Conservation (phyloP, 2,329 filamentous ascomycete genomes). For the Neofusicoccum parvum region DNA sequence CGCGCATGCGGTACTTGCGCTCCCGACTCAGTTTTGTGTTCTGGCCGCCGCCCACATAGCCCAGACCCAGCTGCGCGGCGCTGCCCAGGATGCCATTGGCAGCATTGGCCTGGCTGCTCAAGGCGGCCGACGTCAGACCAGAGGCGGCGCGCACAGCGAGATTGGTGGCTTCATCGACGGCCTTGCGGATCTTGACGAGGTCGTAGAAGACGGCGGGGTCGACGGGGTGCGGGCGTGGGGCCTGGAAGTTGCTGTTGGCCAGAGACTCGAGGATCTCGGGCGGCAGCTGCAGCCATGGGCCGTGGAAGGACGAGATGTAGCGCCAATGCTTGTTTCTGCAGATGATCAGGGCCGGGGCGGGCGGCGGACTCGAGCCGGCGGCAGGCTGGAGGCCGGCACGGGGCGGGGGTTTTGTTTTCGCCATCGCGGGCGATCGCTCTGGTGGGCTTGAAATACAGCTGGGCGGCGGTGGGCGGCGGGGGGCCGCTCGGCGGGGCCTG, state of each 20-base stretch:
- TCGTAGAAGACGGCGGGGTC: conserved; percentile 83
- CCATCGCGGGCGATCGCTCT: background rate
- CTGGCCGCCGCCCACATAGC: conserved; percentile 58
- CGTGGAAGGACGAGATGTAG: conserved; percentile 81
- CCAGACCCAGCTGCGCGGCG: conserved; percentile 59
- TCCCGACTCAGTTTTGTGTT: conserved; percentile 69
- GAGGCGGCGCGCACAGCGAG: conserved; percentile 77
- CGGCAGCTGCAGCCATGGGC: conserved; percentile 79
- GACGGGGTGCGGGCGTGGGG: conserved; percentile 73
- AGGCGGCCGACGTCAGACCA: conserved; percentile 66
- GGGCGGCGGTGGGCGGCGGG: conserved; percentile 1
- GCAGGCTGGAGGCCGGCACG: background rate
- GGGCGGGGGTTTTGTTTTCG: background rate
- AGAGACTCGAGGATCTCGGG: conserved; percentile 77
- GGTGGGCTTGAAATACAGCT: background rate
- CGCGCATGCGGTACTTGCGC: conserved; percentile 75
- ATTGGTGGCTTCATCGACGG: conserved; percentile 78
- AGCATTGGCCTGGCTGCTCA: conserved; percentile 58
- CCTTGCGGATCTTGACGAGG: conserved; percentile 76
- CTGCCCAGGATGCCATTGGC: conserved; percentile 54
- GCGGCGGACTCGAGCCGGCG: conserved; percentile 19
- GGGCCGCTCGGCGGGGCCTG: background rate
- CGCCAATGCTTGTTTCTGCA: conserved; percentile 67
- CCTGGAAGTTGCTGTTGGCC: conserved; percentile 77
- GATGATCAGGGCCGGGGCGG: conserved; percentile 36